These are phyloP conservation scores for Chalciporus sp. DNA, from an alignment of 1,284 basidiomycete genomes.

Conservation along the genomic window DNA sequence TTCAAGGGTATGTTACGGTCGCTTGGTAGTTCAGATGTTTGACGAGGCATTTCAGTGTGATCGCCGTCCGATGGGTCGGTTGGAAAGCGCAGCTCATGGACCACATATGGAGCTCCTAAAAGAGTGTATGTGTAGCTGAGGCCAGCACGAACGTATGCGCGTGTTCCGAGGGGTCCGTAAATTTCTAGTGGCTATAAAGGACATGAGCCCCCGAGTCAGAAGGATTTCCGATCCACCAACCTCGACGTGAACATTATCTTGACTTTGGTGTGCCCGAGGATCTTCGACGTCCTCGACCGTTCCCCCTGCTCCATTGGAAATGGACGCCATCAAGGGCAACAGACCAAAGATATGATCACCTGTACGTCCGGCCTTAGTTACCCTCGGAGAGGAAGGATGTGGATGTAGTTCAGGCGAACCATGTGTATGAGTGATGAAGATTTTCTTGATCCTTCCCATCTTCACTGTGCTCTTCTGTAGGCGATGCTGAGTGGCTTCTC, in stretches of 20 bases:
- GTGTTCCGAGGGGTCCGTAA: slow-evolving; percentile 86
- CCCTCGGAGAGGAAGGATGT: not conserved
- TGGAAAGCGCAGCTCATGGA: slow-evolving; percentile 84
- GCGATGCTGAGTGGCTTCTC: slow-evolving; percentile 87
- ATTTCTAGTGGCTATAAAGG: slow-evolving; percentile 68
- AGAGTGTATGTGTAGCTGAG: slow-evolving; percentile 74
- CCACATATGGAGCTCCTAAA: slow-evolving; percentile 75
- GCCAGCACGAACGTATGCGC: slow-evolving; percentile 77
- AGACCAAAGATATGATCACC: slow-evolving; percentile 89
- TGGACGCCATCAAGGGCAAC: slow-evolving; percentile 68
- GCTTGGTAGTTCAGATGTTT: slow-evolving; percentile 57
- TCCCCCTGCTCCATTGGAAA: slow-evolving; percentile 72
- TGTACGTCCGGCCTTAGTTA: slow-evolving; percentile 32
- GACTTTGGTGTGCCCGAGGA: slow-evolving; percentile 43
- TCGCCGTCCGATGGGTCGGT: slow-evolving; percentile 55
- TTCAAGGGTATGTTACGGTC: slow-evolving; percentile 70
- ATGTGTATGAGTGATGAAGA: slow-evolving; percentile 93
- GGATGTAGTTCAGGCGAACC: slow-evolving; percentile 44
- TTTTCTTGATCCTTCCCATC: slow-evolving; percentile 80
- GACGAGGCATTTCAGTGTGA: slow-evolving; percentile 47
- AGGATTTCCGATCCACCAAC: slow-evolving; percentile 22
- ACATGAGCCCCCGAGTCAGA: slow-evolving; percentile 3
- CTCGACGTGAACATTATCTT: slow-evolving; percentile 29
- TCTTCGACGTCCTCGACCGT: slow-evolving; percentile 62
- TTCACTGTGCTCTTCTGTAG: slow-evolving; percentile 72